A percentile compares a stretch with the other conserved stretches of the same genome.
phyloP scores from a whole-genome alignment of 2,329 filamentous ascomycete genomes.

The Fusarium pseudocircinatum region DNA sequence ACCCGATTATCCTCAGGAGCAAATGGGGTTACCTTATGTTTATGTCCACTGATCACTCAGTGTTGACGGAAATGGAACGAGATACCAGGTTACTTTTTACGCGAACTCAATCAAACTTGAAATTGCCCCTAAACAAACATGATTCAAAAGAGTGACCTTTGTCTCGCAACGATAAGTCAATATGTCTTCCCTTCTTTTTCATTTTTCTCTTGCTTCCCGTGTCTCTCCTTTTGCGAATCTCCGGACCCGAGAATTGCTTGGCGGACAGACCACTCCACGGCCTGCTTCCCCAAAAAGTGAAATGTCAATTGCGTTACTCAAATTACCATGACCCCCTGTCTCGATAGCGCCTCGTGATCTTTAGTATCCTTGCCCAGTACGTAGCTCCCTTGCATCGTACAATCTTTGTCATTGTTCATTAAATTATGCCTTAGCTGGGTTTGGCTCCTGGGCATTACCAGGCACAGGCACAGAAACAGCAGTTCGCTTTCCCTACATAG shows the following conservation, averaged over 20 bases:
- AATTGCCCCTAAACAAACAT: conserved; percentile 23
- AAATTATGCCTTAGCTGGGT: not conserved
- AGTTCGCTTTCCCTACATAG: conserved; percentile 14
- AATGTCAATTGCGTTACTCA: conserved; percentile 28
- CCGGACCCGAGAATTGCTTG: conserved; percentile 4
- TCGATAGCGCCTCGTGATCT: conserved; percentile 43
- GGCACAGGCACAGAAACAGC: not conserved
- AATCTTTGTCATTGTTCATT: conserved; percentile 12
- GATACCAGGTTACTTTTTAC: conserved; percentile 40
- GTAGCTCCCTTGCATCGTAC: conserved; percentile 32
- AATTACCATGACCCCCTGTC: conserved; percentile 37
- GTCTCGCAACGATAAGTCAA: not conserved
- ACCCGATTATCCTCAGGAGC: conserved; percentile 23
- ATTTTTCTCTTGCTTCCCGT: not conserved
- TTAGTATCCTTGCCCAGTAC: conserved; percentile 31
- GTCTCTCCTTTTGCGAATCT: conserved; percentile 8
- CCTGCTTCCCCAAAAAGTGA: not conserved
- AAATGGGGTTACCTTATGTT: conserved; percentile 32
- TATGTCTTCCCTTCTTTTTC: not conserved
- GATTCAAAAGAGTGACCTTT: not conserved
- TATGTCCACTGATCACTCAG: conserved; percentile 44
- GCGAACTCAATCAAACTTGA: conserved; percentile 31
- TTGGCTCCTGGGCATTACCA: not conserved
- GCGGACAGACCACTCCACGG: conserved; percentile 3
- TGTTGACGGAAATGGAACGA: conserved; percentile 43